A percentile compares a stretch with the other conserved stretches of the same genome.
These are phyloP conservation scores for Lactuca saligna DNA, from an alignment of 129 eudicot genomes.

Conservation along the genomic window DNA sequence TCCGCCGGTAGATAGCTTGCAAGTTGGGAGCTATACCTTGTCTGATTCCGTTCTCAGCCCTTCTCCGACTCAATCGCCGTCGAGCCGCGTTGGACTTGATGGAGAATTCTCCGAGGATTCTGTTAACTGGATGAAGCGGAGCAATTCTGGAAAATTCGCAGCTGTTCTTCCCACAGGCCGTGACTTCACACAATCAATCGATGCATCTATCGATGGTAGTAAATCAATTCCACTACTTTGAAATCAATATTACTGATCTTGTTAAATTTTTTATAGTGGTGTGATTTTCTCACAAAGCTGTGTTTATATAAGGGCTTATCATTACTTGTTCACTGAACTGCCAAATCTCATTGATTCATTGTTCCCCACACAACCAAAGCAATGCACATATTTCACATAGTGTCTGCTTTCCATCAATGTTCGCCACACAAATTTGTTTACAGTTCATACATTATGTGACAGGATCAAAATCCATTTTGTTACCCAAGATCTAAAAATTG, in stretches of 20 bases:
- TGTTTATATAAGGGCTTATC: background rate
- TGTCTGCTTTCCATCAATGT: too few species aligned
- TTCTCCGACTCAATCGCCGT: slow-evolving; percentile 41
- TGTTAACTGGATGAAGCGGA: slow-evolving; percentile 38
- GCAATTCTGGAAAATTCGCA: slow-evolving; percentile 36
- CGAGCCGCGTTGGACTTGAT: slow-evolving; percentile 31
- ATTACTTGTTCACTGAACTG: background rate
- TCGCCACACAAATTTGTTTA: too few species aligned
- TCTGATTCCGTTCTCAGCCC: slow-evolving; percentile 42
- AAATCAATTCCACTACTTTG: background rate
- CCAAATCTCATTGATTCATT: too few species aligned
- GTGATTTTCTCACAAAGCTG: slow-evolving; percentile 2
- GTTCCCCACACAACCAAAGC: too few species aligned
- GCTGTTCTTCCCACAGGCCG: slow-evolving; percentile 36
- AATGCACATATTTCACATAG: too few species aligned
- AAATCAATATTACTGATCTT: background rate
- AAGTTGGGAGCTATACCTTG: slow-evolving; percentile 54
- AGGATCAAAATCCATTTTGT: too few species aligned
- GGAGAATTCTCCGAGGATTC: slow-evolving; percentile 66
- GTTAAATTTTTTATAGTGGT: background rate
- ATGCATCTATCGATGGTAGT: slow-evolving; percentile 29
- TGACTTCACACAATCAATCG: slow-evolving; percentile 28
- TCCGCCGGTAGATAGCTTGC: slow-evolving; percentile 41
- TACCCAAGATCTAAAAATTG: too few species aligned
- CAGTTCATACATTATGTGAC: too few species aligned